Percentiles rank a stretch among this genome's conserved stretches.
phyloP scores from a whole-genome alignment of 768 basidiomycete species.

The Pleurotus platypus region DNA sequence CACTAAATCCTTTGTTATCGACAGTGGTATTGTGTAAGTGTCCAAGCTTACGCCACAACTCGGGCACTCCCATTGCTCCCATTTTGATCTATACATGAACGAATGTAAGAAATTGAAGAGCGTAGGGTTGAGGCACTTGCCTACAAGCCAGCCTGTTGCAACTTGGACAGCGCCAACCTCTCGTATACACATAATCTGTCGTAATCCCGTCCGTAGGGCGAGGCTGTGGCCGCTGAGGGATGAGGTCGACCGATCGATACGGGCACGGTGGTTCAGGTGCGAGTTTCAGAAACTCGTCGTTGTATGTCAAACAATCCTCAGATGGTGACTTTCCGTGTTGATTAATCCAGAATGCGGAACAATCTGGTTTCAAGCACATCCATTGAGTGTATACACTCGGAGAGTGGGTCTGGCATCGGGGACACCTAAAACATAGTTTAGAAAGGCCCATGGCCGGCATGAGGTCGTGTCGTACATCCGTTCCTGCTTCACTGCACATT shows the following conservation, averaged over 20 bases:
- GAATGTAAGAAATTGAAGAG: constrained; percentile 1
- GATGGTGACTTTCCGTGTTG: constrained; percentile 22
- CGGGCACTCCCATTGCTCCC: constrained; percentile 72
- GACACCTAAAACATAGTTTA: constrained; percentile 27
- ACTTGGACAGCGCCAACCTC: constrained; percentile 63
- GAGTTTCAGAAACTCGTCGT: constrained; percentile 41
- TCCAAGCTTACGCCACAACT: constrained; percentile 46
- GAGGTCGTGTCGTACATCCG: too few relatives aligned
- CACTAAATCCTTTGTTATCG: constrained; percentile 13
- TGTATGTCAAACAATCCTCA: constrained; percentile 37
- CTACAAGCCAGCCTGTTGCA: constrained; percentile 77
- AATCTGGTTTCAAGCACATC: constrained; percentile 63
- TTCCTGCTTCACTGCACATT: too few relatives aligned
- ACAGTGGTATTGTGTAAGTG: background rate
- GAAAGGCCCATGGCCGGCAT: background rate
- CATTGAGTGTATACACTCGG: constrained; percentile 55
- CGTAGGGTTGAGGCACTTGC: constrained; percentile 30
- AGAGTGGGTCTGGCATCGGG: constrained; percentile 37
- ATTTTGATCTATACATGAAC: constrained; percentile 51
- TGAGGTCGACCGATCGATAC: constrained; percentile 32
- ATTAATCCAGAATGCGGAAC: constrained; percentile 52
- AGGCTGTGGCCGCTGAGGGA: constrained; percentile 28
- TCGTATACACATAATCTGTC: constrained; percentile 53
- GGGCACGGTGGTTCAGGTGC: constrained; percentile 27
- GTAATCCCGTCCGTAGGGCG: constrained; percentile 30